Evolutionary conservation across 2,329 filamentous ascomycete species (phyloP), one percentile per base, ranked within the genome.

Genomic region (Rutstroemia sp.): DNA sequence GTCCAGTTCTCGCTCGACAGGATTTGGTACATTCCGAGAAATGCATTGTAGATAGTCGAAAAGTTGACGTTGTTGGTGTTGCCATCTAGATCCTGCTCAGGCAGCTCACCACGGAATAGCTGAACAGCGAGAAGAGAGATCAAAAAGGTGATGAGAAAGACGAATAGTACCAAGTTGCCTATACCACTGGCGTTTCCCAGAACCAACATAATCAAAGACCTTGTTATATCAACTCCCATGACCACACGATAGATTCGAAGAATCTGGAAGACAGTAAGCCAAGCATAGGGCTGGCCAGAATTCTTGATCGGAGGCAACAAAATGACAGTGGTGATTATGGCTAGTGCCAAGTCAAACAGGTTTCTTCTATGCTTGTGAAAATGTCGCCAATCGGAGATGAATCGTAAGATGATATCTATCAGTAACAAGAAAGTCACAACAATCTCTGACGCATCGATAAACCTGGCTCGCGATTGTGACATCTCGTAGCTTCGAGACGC

Each of bases 1-100:
- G 95, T 99, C 94, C 94, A 99, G 67, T 96, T 90, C 69, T 99
- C 94, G 65, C 90, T 96, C 9, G 94, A 96, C 46, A 99, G 75
- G 30, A 99, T 83, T 72, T 96, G 90, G 69, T 99, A 99, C 91
- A 99, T 97, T 56, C 92, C 94, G 16, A 99, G 77, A 68, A 99
- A 99, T 0, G 91, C 88, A 68, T 97, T 97, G 75, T 87, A 99
- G 38, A 99, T 94, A 40, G 89, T 89, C 68, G 83, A 84, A 70
- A 99, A 99, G 0, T 89, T 88, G 44, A 94, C 82, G 21, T 79
- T 73, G 59, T 88, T 83, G 2, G 79, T 72, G 2, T 23, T 23
- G 23, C 87, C 75, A 2, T 84, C 87, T n/a, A 73, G 69, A 2
- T 75, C 71, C 61, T 89, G 82, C n/a, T 77, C 65, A 0, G 89